These are phyloP conservation scores for Fraxinus platypoda DNA, from an alignment of 305 asterid genomes.

Conservation along the genomic window DNA sequence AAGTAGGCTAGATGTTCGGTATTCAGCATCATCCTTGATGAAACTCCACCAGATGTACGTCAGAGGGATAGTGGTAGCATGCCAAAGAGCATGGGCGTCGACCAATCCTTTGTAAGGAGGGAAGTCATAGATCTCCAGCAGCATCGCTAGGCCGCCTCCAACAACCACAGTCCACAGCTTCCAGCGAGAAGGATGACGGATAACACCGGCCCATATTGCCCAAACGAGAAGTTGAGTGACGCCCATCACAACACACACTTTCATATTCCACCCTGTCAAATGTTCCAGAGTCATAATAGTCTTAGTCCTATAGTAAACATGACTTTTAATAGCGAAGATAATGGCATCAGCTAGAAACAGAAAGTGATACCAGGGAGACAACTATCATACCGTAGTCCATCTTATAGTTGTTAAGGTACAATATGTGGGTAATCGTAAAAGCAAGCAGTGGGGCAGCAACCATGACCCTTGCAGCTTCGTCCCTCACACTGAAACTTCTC, in stretches of 20 bases:
- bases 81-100: constrained; percentile 67
- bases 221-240: constrained; percentile 52
- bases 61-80: constrained; percentile 61
- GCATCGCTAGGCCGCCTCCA: constrained; percentile 61
- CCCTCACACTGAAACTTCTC: constrained; percentile 56
- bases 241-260: constrained; percentile 63
- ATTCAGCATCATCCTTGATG: constrained; percentile 70
- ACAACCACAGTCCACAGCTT: constrained; percentile 66
- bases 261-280: constrained; percentile 68
- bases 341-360: not conserved
- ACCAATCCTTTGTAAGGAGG: constrained; percentile 61
- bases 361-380: constrained; percentile 1
- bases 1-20: constrained; percentile 46
- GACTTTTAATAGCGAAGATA: not conserved
- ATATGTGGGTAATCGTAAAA: constrained; percentile 61
- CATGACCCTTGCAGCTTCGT: constrained; percentile 70
- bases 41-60: constrained; percentile 80
- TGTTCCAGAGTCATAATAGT: not conserved
- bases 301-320: not conserved
- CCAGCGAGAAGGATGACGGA: constrained; percentile 59
- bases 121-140: constrained; percentile 57
- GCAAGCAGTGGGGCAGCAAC: constrained; percentile 75
- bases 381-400: constrained; percentile 66
- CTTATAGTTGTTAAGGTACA: constrained; percentile 61
- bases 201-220: constrained; percentile 66